Evolutionary conservation across 371 early-diverging fungal genomes (phyloP).

Genomic region (Phascolomyces articulosus): DNA sequence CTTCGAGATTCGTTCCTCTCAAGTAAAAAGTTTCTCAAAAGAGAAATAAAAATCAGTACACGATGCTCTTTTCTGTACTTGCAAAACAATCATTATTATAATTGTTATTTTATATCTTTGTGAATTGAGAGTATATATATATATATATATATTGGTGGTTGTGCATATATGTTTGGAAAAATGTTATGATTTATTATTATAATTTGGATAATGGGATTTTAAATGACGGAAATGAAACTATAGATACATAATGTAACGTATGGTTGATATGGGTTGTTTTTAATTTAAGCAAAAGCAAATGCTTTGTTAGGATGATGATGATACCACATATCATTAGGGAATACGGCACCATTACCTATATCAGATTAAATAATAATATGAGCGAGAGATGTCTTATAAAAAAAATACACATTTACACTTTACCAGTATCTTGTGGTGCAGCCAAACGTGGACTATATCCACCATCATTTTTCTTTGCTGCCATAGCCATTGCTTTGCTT

Average conservation of each 20-base stretch:
- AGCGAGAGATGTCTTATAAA: too few relatives aligned
- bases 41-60: slow-evolving; percentile 8
- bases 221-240: too few relatives aligned
- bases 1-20: slow-evolving; percentile 89
- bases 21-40: slow-evolving; percentile 52
- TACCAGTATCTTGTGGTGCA: neutral
- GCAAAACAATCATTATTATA: neutral
- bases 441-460: slow-evolving; percentile 9
- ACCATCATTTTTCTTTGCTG: neutral
- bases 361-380: too few relatives aligned
- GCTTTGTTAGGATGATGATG: slow-evolving; percentile 28
- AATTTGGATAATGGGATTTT: too few relatives aligned
- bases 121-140: too few relatives aligned
- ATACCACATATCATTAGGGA: slow-evolving; percentile 22
- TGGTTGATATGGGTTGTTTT: neutral
- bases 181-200: too few relatives aligned
- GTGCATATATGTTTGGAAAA: neutral
- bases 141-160: too few relatives aligned
- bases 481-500: slow-evolving; percentile 12
- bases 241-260: too few relatives aligned
- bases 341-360: slow-evolving; percentile 2
- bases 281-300: slow-evolving; percentile 9
- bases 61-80: neutral
- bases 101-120: too few relatives aligned
- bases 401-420: too few relatives aligned